Conservation (phyloP, 1,284 basidiomycete species). For the Ustanciosporium gigantosporum region DNA sequence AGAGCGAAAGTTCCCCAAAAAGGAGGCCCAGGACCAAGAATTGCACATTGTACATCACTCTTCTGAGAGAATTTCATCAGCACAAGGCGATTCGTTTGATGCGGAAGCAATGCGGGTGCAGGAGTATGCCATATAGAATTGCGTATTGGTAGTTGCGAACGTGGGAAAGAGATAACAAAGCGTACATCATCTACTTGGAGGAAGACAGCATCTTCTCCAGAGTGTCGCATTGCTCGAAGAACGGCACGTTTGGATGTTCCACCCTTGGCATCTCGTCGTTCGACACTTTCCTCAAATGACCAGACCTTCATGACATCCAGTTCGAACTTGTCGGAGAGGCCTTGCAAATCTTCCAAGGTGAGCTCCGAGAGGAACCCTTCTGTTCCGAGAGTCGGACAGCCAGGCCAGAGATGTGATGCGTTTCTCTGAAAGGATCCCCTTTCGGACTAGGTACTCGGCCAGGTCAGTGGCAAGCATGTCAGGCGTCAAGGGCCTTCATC, state of each 20-base stretch:
- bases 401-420: conserved; percentile 94
- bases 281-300: conserved; percentile 71
- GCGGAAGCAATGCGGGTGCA: too few species aligned
- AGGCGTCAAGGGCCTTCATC: conserved; percentile 88
- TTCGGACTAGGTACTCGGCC: conserved; percentile 95
- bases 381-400: conserved; percentile 92
- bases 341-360: conserved; percentile 76
- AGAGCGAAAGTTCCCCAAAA: too few species aligned
- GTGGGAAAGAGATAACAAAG: too few species aligned
- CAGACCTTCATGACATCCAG: conserved; percentile 70
- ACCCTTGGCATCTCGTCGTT: conserved; percentile 87
- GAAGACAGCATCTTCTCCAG: too few species aligned
- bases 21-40: too few species aligned
- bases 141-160: too few species aligned
- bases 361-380: conserved; percentile 77
- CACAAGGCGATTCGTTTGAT: too few species aligned
- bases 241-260: conserved; percentile 85
- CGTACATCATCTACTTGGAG: too few species aligned
- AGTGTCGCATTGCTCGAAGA: conserved; percentile 70
- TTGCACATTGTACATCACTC: too few species aligned
- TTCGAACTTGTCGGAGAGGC: conserved; percentile 75
- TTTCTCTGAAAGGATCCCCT: conserved; percentile 97
- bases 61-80: too few species aligned
- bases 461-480: conserved; percentile 96
- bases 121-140: too few species aligned